These are phyloP conservation scores for Fusarium beomiforme DNA, from an alignment of 2,329 filamentous ascomycete species.

Conservation along the genomic window DNA sequence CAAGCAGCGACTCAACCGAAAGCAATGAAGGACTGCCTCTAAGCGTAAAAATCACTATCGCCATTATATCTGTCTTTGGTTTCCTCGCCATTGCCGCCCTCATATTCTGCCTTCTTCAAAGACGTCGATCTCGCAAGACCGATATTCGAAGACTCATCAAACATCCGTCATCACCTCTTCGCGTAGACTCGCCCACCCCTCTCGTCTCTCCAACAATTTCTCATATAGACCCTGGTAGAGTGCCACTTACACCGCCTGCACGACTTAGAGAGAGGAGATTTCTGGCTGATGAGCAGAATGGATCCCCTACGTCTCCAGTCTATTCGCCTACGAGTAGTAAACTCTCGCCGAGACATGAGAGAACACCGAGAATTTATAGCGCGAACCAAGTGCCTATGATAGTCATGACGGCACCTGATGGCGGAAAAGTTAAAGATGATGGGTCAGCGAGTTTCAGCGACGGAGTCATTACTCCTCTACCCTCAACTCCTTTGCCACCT, in stretches of 20 bases:
- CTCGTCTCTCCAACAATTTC: conserved; percentile 53
- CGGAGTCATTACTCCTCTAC: conserved; percentile 10
- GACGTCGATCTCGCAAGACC: conserved; percentile 30
- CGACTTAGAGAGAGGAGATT: conserved; percentile 59
- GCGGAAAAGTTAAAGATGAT: conserved; percentile 1
- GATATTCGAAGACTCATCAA: conserved; percentile 28
- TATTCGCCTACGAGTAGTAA: conserved; percentile 51
- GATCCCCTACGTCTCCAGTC: conserved; percentile 52
- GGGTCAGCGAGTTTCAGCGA: conserved; percentile 1
- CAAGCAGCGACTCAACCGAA: conserved; percentile 2
- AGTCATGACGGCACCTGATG: conserved; percentile 27
- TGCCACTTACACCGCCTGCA: conserved; percentile 56
- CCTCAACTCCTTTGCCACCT: conserved; percentile 4
- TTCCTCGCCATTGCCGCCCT: conserved; percentile 51
- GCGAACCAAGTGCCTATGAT: conserved; percentile 28
- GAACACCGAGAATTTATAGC: conserved; percentile 21
- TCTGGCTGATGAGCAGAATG: conserved; percentile 28
- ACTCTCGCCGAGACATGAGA: conserved; percentile 48
- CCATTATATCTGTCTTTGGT: conserved; percentile 53
- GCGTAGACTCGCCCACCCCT: conserved; percentile 52
- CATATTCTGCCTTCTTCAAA: conserved; percentile 51
- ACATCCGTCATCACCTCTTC: conserved; percentile 36
- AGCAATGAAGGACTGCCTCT: conserved; percentile 44
- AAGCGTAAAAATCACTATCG: conserved; percentile 58
- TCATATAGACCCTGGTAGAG: conserved; percentile 26